Evolutionary conservation across 129 eudicot species (phyloP).

Genomic region (Escallonia herrerae): DNA sequence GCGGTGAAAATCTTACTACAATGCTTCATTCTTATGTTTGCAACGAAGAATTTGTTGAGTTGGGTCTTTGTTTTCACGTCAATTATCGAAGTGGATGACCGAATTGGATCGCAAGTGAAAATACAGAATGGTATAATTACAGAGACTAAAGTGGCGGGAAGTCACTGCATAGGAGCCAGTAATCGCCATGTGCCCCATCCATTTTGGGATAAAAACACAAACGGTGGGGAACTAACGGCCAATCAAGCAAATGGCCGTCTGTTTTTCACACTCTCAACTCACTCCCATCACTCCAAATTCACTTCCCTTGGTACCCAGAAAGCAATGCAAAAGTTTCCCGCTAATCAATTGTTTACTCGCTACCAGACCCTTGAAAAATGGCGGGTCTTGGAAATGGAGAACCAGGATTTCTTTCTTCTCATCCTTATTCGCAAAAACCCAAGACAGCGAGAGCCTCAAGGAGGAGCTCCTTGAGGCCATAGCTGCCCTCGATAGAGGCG

Average conservation of each 20-base stretch:
- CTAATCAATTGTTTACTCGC: neutral
- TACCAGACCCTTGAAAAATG: neutral
- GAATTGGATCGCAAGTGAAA: no score
- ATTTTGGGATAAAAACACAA: neutral
- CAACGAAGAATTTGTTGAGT: no score
- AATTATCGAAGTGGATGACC: no score
- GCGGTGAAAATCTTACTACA: no score
- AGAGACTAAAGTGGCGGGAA: no score
- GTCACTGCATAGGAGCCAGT: no score
- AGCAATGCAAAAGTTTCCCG: neutral
- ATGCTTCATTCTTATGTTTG: no score
- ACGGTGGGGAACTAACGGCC: neutral
- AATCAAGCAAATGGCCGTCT: neutral
- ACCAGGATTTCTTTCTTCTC: slow-evolving; percentile 38
- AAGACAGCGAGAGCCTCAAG: slow-evolving; percentile 32
- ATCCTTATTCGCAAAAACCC: slow-evolving; percentile 24
- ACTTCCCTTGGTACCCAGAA: neutral
- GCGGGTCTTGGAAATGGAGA: slow-evolving; percentile 24
- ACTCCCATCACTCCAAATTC: neutral
- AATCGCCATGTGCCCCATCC: neutral
- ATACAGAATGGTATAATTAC: no score
- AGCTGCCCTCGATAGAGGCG: slow-evolving; percentile 56
- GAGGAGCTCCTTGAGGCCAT: slow-evolving; percentile 55
- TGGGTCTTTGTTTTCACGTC: no score
- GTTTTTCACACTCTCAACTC: neutral